These are phyloP conservation scores for Xerocomus amazonicus DNA, from an alignment of 1,284 basidiomycete genomes.

Conservation along the genomic window DNA sequence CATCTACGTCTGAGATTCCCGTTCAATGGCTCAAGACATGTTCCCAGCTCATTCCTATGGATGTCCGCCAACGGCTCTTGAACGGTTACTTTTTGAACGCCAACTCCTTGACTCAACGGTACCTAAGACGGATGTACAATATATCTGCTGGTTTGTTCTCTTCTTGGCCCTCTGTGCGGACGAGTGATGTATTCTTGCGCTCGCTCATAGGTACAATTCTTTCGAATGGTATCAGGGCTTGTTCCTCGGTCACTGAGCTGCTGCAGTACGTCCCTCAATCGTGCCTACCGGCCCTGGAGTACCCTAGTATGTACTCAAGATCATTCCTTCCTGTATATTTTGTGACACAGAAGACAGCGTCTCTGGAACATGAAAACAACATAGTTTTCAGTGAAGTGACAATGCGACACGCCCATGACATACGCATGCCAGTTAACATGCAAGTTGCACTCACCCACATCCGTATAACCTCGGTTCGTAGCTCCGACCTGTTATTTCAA, in stretches of 20 bases:
- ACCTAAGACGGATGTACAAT: conserved; percentile 72
- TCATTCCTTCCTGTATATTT: conserved; percentile 1
- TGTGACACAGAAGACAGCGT: conserved; percentile 37
- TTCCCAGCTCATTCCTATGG: conserved; percentile 72
- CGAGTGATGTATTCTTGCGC: conserved; percentile 4
- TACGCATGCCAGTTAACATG: conserved; percentile 61
- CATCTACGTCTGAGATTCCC: conserved; percentile 73
- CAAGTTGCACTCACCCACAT: conserved; percentile 62
- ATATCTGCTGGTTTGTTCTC: conserved; percentile 60
- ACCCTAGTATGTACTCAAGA: conserved; percentile 48
- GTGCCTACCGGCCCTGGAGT: conserved; percentile 45
- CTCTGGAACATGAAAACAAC: conserved; percentile 54
- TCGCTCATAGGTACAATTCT: conserved; percentile 48
- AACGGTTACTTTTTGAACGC: conserved; percentile 74
- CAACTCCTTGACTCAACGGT: conserved; percentile 72
- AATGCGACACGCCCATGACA: conserved; percentile 57
- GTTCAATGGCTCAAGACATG: conserved; percentile 80
- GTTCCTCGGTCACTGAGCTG: conserved; percentile 57
- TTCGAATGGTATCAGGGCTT: conserved; percentile 53
- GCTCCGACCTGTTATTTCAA: neutral
- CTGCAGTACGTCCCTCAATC: conserved; percentile 50
- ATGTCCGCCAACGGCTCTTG: conserved; percentile 56
- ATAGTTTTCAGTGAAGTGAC: conserved; percentile 56
- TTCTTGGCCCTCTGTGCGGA: neutral
- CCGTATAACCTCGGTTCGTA: conserved; percentile 61